Evolutionary conservation across 2,329 filamentous ascomycete genomes (phyloP).

Genomic region (Trichoderma sp.): DNA sequence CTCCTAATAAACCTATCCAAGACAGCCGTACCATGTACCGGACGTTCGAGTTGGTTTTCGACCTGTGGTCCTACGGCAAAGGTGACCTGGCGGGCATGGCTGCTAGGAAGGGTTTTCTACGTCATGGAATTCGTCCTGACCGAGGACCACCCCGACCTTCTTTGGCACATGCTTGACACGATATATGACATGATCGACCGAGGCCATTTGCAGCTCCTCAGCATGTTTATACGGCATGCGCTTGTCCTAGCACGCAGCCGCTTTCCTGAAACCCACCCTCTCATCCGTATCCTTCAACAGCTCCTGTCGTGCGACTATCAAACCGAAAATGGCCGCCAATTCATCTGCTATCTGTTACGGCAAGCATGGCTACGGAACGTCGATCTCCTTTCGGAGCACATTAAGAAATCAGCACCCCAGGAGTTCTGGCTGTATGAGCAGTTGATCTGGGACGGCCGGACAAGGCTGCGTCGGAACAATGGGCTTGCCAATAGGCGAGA

Average conservation of each 20-base stretch:
- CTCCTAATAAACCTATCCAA: constrained; percentile 35
- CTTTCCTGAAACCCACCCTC: constrained; percentile 33
- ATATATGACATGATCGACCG: constrained; percentile 38
- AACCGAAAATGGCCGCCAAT: constrained; percentile 31
- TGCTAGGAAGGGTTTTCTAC: constrained; percentile 36
- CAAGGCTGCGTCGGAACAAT: constrained; percentile 33
- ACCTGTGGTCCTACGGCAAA: constrained; percentile 36
- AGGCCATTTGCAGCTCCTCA: constrained; percentile 34
- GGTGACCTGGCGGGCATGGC: constrained; percentile 37
- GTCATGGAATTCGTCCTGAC: constrained; percentile 37
- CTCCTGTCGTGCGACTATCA: constrained; percentile 33
- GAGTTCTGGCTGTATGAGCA: constrained; percentile 40
- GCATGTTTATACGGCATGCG: constrained; percentile 35
- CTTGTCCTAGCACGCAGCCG: constrained; percentile 29
- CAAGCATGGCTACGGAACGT: constrained; percentile 39
- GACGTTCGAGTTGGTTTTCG: constrained; percentile 38
- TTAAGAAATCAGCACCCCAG: constrained; percentile 30
- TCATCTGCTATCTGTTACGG: constrained; percentile 34
- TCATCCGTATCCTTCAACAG: constrained; percentile 34
- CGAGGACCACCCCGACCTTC: constrained; percentile 37
- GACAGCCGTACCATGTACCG: constrained; percentile 41
- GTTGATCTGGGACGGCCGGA: constrained; percentile 39
- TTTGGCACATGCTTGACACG: constrained; percentile 40
- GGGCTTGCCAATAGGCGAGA: constrained; percentile 29
- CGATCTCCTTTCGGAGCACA: constrained; percentile 32